phyloP scores from a whole-genome alignment of 129 eudicot genomes.

The Calendula officinalis region DNA sequence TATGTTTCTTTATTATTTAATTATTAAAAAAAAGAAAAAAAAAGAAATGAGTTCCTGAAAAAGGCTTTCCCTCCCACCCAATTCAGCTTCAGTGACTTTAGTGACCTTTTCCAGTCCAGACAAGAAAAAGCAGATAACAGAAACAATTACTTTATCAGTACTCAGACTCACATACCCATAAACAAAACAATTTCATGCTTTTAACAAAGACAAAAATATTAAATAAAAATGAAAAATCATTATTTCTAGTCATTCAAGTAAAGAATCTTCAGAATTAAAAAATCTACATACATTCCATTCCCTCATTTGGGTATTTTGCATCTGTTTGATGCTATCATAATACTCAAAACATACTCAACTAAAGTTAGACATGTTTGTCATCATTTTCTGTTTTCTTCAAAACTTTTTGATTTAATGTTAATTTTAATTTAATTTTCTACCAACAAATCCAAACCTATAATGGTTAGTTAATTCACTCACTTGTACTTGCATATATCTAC shows the following conservation, averaged over 20 bases:
- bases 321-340: slow-evolving; percentile 16
- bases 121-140: slow-evolving; percentile 23
- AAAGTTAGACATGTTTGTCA: slow-evolving; percentile 34
- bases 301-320: slow-evolving; percentile 27
- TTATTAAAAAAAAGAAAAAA: too few relatives aligned
- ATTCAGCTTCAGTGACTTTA: slow-evolving; percentile 19
- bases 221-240: slow-evolving; percentile 8
- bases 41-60: slow-evolving; percentile 12
- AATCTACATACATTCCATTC: slow-evolving; percentile 8
- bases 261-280: slow-evolving; percentile 25
- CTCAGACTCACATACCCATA: slow-evolving; percentile 4
- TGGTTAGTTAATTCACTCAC: slow-evolving; percentile 21
- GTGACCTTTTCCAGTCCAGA: slow-evolving; percentile 30
- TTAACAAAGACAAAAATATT: slow-evolving; percentile 7
- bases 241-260: slow-evolving; percentile 28
- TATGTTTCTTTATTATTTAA: too few relatives aligned
- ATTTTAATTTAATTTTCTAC: slow-evolving; percentile 15
- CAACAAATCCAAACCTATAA: not conserved
- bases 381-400: slow-evolving; percentile 25
- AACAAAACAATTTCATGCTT: slow-evolving; percentile 8
- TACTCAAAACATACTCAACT: slow-evolving; percentile 31
- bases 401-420: slow-evolving; percentile 4
- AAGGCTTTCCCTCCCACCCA: slow-evolving; percentile 12
- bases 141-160: slow-evolving; percentile 9
- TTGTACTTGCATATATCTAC: slow-evolving; percentile 19